phyloP scores from a whole-genome alignment of 805 yeast genomes.

The Yarrowia sp. region DNA sequence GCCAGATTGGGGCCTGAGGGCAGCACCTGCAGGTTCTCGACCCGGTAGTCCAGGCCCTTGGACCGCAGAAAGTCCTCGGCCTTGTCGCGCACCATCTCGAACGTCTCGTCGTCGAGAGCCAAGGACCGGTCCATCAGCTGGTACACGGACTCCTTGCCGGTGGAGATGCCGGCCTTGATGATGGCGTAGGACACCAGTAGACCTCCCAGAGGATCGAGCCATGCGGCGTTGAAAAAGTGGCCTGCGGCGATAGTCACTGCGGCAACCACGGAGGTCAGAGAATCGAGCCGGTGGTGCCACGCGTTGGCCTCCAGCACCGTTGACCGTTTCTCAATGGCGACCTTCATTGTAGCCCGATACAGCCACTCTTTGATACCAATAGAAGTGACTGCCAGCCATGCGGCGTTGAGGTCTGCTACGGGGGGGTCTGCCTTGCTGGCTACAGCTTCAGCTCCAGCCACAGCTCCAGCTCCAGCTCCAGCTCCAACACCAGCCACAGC shows the following conservation, averaged over 20 bases:
- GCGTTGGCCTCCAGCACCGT: conserved; percentile 95
- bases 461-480: background rate
- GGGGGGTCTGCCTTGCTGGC: conserved; percentile 45
- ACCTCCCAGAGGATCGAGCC: conserved; percentile 95
- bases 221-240: conserved; percentile 73
- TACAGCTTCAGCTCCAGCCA: too few species aligned
- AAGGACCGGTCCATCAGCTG: conserved; percentile 69
- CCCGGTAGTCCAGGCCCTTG: conserved; percentile 5
- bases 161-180: conserved; percentile 81
- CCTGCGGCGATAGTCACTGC: conserved; percentile 87
- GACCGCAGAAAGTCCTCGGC: conserved; percentile 27
- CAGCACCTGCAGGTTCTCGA: conserved; percentile 36
- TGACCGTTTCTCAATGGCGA: conserved; percentile 80
- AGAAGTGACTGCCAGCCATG: conserved; percentile 93
- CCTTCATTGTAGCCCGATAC: conserved; percentile 78
- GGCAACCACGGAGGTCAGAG: conserved; percentile 90
- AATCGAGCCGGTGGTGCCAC: conserved; percentile 98
- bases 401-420: conserved; percentile 83
- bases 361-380: conserved; percentile 88
- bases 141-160: conserved; percentile 69
- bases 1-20: conserved; percentile 40
- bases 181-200: conserved; percentile 81
- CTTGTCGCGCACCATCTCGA: conserved; percentile 35
- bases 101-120: conserved; percentile 39
- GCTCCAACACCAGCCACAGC: background rate